Evolutionary conservation across 352 stramenopile species (phyloP).

Genomic region (Stephanocyclus meneghinianus): DNA sequence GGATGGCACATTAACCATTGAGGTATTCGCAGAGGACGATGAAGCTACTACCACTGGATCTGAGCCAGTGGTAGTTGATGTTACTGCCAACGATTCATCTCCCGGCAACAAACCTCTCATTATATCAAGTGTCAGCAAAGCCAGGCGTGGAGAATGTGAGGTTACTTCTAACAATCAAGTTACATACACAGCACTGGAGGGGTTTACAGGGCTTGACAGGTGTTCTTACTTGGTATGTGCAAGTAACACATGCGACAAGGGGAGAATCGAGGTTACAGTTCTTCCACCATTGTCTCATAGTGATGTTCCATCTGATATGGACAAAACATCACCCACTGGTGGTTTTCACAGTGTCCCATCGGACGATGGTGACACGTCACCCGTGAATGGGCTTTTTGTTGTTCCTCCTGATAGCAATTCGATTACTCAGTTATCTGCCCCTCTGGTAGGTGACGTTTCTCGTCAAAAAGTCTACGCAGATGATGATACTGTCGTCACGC

Average conservation of each 20-base stretch:
- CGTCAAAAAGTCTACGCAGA: constrained; percentile 24
- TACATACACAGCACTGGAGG: background rate
- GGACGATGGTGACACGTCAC: background rate
- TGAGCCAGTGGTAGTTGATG: constrained; percentile 5
- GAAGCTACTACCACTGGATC: constrained; percentile 1
- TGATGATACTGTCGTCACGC: constrained; percentile 32
- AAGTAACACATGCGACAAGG: constrained; percentile 20
- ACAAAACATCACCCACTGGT: background rate
- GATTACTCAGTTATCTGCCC: background rate
- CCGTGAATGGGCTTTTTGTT: background rate
- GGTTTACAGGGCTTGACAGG: constrained; percentile 11
- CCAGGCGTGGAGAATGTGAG: background rate
- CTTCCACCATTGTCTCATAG: background rate
- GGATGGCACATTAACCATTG: background rate
- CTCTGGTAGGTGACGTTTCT: background rate
- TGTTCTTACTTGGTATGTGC: constrained; percentile 21
- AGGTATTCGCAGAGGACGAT: constrained; percentile 24
- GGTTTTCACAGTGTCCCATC: background rate
- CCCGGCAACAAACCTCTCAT: background rate
- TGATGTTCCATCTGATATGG: background rate
- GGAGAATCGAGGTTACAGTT: constrained; percentile 21
- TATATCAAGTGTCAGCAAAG: constrained; percentile 14
- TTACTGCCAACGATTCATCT: constrained; percentile 14
- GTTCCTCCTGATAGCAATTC: background rate
- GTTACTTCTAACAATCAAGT: constrained; percentile 12